These are phyloP conservation scores for Leishmania martiniquensis DNA, from an alignment of 208 protist species.

Conservation along the genomic window DNA sequence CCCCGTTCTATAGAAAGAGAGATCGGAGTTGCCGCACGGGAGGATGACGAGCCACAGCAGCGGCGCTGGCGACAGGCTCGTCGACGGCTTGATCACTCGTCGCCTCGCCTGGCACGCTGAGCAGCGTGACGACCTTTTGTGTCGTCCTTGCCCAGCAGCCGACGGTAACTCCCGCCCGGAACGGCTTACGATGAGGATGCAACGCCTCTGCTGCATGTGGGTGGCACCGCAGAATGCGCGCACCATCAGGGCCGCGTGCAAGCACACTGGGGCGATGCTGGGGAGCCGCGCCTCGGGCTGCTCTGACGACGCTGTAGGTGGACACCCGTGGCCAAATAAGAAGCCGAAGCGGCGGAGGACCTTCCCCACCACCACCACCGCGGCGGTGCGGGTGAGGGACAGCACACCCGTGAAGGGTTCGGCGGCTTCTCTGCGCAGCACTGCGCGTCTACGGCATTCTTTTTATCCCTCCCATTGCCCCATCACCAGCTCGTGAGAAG, in stretches of 20 bases:
- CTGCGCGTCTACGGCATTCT: constrained; percentile 15
- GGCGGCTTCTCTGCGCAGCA: constrained; percentile 1
- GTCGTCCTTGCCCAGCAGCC: not conserved
- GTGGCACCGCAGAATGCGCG: constrained; percentile 37
- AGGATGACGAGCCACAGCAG: not conserved
- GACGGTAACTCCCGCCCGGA: not conserved
- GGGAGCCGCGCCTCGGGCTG: constrained; percentile 19
- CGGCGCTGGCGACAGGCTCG: too few species aligned
- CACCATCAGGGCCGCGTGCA: constrained; percentile 37
- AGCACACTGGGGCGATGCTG: constrained; percentile 36
- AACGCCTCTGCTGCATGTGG: constrained; percentile 35
- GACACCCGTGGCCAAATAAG: not conserved
- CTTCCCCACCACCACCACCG: not conserved
- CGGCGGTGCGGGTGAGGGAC: not conserved
- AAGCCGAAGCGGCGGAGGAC: not conserved
- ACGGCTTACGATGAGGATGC: constrained; percentile 32
- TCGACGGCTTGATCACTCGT: not conserved
- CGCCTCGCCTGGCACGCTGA: not conserved
- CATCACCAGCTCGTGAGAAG: not conserved
- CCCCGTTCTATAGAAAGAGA: not conserved
- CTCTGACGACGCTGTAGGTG: constrained; percentile 13
- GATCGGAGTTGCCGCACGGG: not conserved
- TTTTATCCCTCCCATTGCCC: not conserved
- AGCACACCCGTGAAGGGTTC: not conserved
- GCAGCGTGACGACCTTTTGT: not conserved